phyloP scores from a whole-genome alignment of 176 grass and related monocot genomes.

The Chloris gayana region DNA sequence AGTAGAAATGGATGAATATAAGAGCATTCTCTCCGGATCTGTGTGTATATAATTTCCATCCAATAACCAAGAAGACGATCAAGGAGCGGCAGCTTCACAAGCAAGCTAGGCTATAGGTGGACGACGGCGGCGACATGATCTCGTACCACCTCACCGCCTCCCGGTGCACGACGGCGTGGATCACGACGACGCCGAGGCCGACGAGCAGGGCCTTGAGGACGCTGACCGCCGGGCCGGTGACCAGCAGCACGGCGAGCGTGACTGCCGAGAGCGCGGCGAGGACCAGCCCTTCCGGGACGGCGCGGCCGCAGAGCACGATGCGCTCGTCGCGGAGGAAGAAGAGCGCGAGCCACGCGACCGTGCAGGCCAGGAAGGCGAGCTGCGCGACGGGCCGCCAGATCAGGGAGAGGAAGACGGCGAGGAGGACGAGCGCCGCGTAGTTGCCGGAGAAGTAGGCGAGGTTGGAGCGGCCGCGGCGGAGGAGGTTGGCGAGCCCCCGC shows the following conservation, averaged over 20 bases:
- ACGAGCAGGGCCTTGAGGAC: not conserved
- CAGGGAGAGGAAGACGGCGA: not conserved
- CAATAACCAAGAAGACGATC: not conserved
- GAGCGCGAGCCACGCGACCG: not conserved
- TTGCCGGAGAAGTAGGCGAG: not conserved
- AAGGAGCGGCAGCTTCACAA: not conserved
- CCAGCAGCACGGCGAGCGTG: not conserved
- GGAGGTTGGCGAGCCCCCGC: not conserved
- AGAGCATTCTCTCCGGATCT: too few relatives aligned
- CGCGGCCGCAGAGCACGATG: not conserved
- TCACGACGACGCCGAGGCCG: not conserved
- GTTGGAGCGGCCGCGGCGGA: not conserved
- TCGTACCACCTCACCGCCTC: not conserved
- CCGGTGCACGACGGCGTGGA: not conserved
- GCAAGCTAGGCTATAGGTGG: not conserved
- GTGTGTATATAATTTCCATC: too few relatives aligned
- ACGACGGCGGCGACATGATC: not conserved
- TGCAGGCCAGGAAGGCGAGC: not conserved
- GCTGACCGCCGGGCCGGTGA: not conserved
- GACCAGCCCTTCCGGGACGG: not conserved
- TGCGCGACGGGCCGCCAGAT: not conserved
- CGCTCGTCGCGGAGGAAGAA: constrained; percentile 1
- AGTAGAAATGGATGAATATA: too few relatives aligned
- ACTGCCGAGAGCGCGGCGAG: not conserved
- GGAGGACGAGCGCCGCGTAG: not conserved